Percentiles rank a stretch among this genome's conserved stretches.
These are phyloP conservation scores for Hordeum marinum DNA, from an alignment of 176 grass and related monocot genomes.

Conservation along the genomic window DNA sequence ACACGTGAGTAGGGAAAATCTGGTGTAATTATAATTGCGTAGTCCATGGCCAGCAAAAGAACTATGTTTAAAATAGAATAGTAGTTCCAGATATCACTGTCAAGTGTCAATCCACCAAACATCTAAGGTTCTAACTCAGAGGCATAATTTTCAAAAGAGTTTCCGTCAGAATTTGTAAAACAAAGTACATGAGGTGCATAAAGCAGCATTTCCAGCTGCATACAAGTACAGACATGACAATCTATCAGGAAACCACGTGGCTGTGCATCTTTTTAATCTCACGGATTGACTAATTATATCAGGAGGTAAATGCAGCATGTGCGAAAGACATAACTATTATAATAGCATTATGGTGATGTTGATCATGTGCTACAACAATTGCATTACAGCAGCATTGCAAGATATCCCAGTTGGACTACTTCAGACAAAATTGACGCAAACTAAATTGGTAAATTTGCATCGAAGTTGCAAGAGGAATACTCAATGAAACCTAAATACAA, in stretches of 20 bases:
- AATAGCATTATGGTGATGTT: background rate
- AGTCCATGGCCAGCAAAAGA: background rate
- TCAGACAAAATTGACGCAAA: background rate
- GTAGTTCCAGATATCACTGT: constrained; percentile 3
- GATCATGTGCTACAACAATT: background rate
- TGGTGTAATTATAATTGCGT: background rate
- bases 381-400: background rate
- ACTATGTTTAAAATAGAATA: background rate
- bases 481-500: background rate
- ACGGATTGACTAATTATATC: background rate
- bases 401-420: background rate
- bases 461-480: background rate
- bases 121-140: background rate
- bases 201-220: constrained; percentile 16
- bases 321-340: background rate
- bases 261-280: background rate
- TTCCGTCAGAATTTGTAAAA: constrained; percentile 1
- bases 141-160: background rate
- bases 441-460: constrained; percentile 11
- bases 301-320: background rate
- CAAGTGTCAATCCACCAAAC: background rate
- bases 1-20: background rate
- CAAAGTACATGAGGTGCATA: background rate
- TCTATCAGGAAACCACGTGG: background rate
- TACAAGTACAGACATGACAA: background rate